Conservation (phyloP, 192 early-diverging fungal genomes). For the Diversispora epigaea region DNA sequence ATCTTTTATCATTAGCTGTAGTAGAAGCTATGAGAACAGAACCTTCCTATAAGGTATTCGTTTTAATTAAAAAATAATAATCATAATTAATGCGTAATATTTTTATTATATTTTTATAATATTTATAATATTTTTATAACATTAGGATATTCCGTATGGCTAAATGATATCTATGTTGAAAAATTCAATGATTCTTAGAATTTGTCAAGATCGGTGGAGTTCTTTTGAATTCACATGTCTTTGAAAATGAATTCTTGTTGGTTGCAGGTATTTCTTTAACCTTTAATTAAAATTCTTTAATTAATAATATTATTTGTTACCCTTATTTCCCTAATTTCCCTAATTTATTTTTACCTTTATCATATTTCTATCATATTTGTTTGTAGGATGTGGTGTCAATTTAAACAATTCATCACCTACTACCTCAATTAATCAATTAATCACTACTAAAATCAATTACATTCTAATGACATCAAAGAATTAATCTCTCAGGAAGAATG, state of each 20-base stretch:
- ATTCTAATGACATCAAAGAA: constrained; percentile 45
- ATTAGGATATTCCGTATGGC: constrained; percentile 79
- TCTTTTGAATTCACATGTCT: constrained; percentile 83
- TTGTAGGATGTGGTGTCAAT: constrained; percentile 83
- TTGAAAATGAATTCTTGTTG: constrained; percentile 70
- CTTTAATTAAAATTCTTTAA: background rate
- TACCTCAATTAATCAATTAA: constrained; percentile 69
- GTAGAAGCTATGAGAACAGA: constrained; percentile 70
- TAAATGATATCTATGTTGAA: constrained; percentile 92
- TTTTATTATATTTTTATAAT: background rate
- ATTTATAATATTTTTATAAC: background rate
- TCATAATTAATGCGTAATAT: background rate
- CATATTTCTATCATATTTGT: constrained; percentile 5
- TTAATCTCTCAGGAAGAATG: constrained; percentile 67
- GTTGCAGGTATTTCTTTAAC: constrained; percentile 71
- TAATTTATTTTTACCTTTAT: too few relatives aligned
- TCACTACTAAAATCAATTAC: constrained; percentile 56
- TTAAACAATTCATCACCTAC: constrained; percentile 83
- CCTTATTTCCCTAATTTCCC: too few relatives aligned
- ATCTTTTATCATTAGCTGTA: constrained; percentile 83
- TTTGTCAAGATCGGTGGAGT: constrained; percentile 85
- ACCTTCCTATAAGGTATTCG: constrained; percentile 64
- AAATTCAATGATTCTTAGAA: constrained; percentile 37
- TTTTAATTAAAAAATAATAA: background rate
- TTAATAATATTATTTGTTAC: constrained; percentile 6